Base-by-base conservation (phyloP, 1,284 basidiomycete genomes). In the Rhodotorula sp. region DNA sequence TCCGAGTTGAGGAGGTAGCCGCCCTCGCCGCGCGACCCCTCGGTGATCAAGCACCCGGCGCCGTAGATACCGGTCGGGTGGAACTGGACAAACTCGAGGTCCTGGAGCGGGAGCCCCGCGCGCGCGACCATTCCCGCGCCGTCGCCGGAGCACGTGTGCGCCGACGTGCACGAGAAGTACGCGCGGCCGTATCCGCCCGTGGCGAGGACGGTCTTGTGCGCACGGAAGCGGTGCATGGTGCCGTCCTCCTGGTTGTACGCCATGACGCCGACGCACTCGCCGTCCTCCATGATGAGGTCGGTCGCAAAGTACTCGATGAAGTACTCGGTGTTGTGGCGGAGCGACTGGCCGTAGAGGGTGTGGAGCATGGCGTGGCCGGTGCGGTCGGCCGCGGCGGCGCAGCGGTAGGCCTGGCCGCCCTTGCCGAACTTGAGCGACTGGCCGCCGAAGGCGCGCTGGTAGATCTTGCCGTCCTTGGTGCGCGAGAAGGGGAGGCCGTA, bases 1-100 rank as follows among this genome's bases (percentile, higher is more conserved):
- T 98, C 91, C 17, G 93, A 93, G 85, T 99, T 99, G 81, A 99
- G 85, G 76, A 99, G 85, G 83, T 99, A 99, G 77, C 96, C 96
- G 84, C 96, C 96, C 83, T 99, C 96, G 81, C 96, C 96, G 82
- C 96, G 93, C 76, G 95, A 97, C 77, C 94, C 92, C 85, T 99
- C 95, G 36, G 95, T 99, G 81, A 99, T 99, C 76, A 99, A 85
- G 83, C 96, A 99, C 67, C 96, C 96, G 76, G 96, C 95, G 78
- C 96, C 96, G 81, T 99, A 99, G 79, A 99, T 99, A 84, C 96
- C 96, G 58, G 96, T 98, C 15, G 96, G 96, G 83, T 99, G 96
- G 91, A 99, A 99, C 82, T 99, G 96, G 54, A 99, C 94, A 80
- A 99, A 99, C 83, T 99, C 96, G 74, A 91, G 83, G 83, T 99